Base-by-base conservation (phyloP, 305 asterid species). In the Plantago lanceolata region DNA sequence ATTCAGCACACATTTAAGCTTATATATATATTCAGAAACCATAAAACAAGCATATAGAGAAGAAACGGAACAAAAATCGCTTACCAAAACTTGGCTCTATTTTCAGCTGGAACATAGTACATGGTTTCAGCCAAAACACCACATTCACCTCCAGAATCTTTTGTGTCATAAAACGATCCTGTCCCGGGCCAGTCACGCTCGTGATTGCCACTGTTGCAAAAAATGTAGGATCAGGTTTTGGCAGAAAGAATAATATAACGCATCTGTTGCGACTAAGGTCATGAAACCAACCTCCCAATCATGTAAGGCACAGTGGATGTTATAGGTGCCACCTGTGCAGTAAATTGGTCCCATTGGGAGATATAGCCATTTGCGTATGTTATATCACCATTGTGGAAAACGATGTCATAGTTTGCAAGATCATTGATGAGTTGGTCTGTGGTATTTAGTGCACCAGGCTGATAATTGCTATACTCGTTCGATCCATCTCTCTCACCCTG, bases 321-420 rank as follows among this genome's bases (percentile, higher is more conserved):
- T 64, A 87, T 77, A 54, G 90, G 93, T 67, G 85, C 90, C 61
- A 87, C 83, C 78, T 87, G 96, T 18, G 94, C 78, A 2, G 96
- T 87, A 72, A 87, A 87, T 68, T 87, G 94, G 72, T 87, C 96
- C 96, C 96, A 87, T 59, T 85, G 94, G 37, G 96, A 88, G 68
- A 88, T 74, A 63, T 85, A 88, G 60, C 96, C 96, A 63, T 88
- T 88, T 15, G 94, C 81, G 67, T 88, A 88, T 2, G 80, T 20
- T 57, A 84, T 68, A 70, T 88, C 96, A 71, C 96, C 96, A 26
- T 85, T 85, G 61, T 85, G 94, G 68, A 88, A 85, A 59, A 85
- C 96, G 66, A 85, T 74, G 66, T 88, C 91, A 29, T 76, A 75
- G 75, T 85, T 73, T 21, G 73, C 63, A 33, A 88, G 78, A 74